Base-by-base conservation (phyloP, 208 protist species). In the Crithidia fasciculata region DNA sequence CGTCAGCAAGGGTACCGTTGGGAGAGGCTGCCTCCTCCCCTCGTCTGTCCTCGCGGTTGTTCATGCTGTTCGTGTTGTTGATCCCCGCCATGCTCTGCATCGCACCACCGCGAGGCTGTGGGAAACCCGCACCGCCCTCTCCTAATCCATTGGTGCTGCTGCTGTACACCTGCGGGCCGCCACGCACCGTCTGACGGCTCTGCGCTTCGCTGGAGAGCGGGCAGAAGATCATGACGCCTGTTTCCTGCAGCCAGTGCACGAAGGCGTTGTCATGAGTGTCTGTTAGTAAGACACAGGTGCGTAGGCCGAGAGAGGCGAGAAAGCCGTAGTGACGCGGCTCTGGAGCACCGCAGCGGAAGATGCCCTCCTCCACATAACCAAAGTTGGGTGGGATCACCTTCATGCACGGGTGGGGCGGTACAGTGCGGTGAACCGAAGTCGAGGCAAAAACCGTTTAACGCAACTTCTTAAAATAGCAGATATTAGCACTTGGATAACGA, bases 291-390 rank as follows among this genome's bases (percentile, higher is more conserved):
- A 99, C 95, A 73, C 98, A 97, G 37, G 92, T 99, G 60, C 96
- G 95, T 50, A 99, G 81, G 18, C 92, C 80, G 13, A 99, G 85
- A 16, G 94, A 98, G 37, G 98, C 89, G 12, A 99, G 88, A 75
- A 99, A 99, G 41, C 97, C 88, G 74, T 99, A 99, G 72, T 99
- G 98, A 8, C 97, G 83, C 75, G 97, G 92, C 64, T 94, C 95
- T 4, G 98, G 98, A 49, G 96, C 79, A n/a, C 97, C 98, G 40
- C 93, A 98, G 64, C 98, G 86, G 77, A 98, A 99, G 49, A 99
- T 88, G 68, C 95, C 87, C 75, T 98, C 97, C 80, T 99, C 97
- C 18, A 99, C 98, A 69, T 98, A 97, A 40, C 98, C 97, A 86
- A 98, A 99, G 72, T 99, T 99, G 12, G 95, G 93, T 37, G 97